phyloP scores from a whole-genome alignment of 129 eudicot genomes.

The Tagetes erecta region DNA sequence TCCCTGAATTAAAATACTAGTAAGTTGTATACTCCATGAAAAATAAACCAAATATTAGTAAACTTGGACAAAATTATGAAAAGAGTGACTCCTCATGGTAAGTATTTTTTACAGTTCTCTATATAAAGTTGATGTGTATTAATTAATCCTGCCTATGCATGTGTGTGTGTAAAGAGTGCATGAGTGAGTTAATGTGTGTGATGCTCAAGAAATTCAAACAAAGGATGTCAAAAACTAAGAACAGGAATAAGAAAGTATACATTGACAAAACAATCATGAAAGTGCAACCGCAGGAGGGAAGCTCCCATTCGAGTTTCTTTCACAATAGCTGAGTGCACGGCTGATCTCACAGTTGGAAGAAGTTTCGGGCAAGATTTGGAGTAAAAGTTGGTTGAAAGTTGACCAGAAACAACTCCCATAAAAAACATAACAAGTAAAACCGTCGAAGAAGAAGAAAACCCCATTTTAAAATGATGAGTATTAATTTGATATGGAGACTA shows the following conservation, averaged over 20 bases:
- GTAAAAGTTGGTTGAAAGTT: constrained; percentile 62
- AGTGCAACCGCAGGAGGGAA: constrained; percentile 76
- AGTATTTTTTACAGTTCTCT: too few relatives aligned
- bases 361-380: constrained; percentile 67
- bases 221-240: neutral
- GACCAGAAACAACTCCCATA: constrained; percentile 60
- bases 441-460: neutral
- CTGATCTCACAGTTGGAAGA: constrained; percentile 46
- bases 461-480: constrained; percentile 31
- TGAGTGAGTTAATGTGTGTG: too few relatives aligned
- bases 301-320: constrained; percentile 91
- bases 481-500: neutral
- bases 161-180: neutral
- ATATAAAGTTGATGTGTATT: neutral
- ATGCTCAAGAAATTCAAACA: neutral
- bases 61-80: neutral
- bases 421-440: constrained; percentile 33
- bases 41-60: neutral
- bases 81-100: constrained; percentile 2
- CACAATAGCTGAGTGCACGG: constrained; percentile 50
- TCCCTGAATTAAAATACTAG: constrained; percentile 45
- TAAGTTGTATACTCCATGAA: neutral
- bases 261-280: constrained; percentile 89
- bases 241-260: constrained; percentile 34
- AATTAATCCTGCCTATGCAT: neutral